Conservation (phyloP, 2,329 filamentous ascomycete species). For the Cercospora brassicicola region DNA sequence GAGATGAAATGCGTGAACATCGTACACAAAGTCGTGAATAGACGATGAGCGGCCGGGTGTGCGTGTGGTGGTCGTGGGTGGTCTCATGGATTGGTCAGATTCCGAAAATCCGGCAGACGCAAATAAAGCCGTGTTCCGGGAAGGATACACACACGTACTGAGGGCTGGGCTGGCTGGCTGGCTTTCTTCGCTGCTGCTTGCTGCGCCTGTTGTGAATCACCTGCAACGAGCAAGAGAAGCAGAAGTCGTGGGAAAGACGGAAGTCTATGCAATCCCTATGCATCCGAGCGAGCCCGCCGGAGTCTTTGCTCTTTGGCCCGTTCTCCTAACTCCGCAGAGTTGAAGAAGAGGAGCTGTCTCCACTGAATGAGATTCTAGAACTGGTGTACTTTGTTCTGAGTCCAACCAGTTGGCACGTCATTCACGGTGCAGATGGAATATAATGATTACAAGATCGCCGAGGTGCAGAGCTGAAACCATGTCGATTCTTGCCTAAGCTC, state of each 20-base stretch:
- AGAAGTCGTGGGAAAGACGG: neutral
- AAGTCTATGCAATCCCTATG: neutral
- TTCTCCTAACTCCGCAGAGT: neutral
- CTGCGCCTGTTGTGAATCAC: neutral
- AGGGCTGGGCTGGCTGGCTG: neutral
- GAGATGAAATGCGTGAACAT: neutral
- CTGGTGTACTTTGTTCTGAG: neutral
- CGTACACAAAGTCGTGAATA: neutral
- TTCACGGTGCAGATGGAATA: neutral
- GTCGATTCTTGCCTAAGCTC: neutral
- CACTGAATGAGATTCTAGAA: neutral
- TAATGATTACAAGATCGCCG: neutral
- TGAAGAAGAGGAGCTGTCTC: neutral
- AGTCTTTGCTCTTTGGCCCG: neutral
- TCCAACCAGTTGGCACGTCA: neutral
- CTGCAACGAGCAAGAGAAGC: neutral
- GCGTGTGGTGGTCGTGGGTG: neutral
- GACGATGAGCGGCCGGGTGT: neutral
- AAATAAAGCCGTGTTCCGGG: neutral
- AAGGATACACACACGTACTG: conserved; percentile 2
- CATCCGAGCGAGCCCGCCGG: conserved; percentile 4
- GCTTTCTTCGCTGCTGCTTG: neutral
- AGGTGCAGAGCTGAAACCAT: neutral
- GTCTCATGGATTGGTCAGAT: neutral
- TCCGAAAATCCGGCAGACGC: neutral